phyloP scores from a whole-genome alignment of 2,329 filamentous ascomycete species.

The Cercospora citrullina region DNA sequence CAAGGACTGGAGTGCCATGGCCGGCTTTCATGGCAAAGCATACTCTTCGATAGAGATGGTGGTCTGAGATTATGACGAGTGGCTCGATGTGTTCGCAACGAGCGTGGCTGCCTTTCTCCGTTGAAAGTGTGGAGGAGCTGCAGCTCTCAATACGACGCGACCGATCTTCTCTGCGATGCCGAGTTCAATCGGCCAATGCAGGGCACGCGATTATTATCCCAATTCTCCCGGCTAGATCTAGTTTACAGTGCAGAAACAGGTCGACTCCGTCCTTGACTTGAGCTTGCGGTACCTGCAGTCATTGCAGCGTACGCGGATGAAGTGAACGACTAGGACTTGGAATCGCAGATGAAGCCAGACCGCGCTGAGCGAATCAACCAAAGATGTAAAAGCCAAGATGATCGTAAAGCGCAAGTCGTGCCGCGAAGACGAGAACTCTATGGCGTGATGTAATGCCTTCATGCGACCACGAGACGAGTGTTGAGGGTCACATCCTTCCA shows the following conservation, averaged over 20 bases:
- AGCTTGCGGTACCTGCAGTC: not conserved
- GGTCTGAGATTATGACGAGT: not conserved
- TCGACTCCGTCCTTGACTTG: not conserved
- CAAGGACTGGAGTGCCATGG: not conserved
- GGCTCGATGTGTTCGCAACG: not conserved
- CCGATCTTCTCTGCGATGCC: not conserved
- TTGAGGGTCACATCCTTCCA: not conserved
- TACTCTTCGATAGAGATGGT: not conserved
- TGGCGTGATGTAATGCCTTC: not conserved
- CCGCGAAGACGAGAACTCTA: not conserved
- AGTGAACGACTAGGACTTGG: not conserved
- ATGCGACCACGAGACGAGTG: not conserved
- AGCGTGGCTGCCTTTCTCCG: not conserved
- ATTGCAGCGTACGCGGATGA: not conserved
- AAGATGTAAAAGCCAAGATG: not conserved
- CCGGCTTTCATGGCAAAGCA: not conserved
- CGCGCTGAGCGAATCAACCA: not conserved
- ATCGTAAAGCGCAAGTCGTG: not conserved
- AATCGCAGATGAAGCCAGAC: not conserved
- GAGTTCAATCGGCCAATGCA: not conserved
- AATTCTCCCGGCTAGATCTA: not conserved
- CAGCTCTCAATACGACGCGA: not conserved
- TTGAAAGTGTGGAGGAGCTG: not conserved
- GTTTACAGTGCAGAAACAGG: too few species aligned
- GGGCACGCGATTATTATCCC: not conserved